Evolutionary conservation across 2,329 filamentous ascomycete species (phyloP).

Genomic region (Neobulgaria alba): DNA sequence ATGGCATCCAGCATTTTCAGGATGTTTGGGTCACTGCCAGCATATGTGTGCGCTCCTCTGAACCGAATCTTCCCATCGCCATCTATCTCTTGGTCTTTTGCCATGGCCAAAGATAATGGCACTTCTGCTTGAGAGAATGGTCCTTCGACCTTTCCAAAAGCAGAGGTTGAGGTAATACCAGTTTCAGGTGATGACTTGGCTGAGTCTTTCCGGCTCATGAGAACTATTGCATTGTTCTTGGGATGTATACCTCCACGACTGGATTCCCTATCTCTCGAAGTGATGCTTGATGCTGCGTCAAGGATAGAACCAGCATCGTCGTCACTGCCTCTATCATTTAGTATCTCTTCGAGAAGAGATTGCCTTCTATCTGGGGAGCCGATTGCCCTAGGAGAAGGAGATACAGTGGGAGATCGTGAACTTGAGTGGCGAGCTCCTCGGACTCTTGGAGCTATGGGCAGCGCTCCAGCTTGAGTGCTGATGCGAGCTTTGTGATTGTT

Average conservation of each 20-base stretch:
- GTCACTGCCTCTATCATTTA: slow-evolving; percentile 20
- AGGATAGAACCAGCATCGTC: slow-evolving; percentile 25
- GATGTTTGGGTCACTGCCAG: slow-evolving; percentile 65
- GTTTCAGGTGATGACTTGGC: slow-evolving; percentile 57
- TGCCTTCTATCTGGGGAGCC: slow-evolving; percentile 4
- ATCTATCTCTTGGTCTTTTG: slow-evolving; percentile 29
- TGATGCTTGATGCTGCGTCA: slow-evolving; percentile 24
- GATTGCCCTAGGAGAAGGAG: slow-evolving; percentile 19
- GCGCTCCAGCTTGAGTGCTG: slow-evolving; percentile 23
- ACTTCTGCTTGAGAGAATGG: slow-evolving; percentile 29
- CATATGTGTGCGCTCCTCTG: slow-evolving; percentile 70
- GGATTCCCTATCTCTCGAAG: slow-evolving; percentile 20
- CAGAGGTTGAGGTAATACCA: slow-evolving; percentile 53
- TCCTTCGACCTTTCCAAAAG: slow-evolving; percentile 54
- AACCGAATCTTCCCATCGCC: slow-evolving; percentile 37
- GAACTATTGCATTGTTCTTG: slow-evolving; percentile 51
- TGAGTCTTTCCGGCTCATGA: slow-evolving; percentile 49
- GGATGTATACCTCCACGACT: slow-evolving; percentile 43
- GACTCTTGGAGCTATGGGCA: slow-evolving; percentile 8
- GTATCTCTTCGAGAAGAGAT: background rate
- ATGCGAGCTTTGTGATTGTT: slow-evolving; percentile 42
- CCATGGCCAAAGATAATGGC: slow-evolving; percentile 31
- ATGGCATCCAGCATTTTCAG: slow-evolving; percentile 73
- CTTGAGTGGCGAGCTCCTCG: slow-evolving; percentile 12
- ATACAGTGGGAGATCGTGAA: slow-evolving; percentile 16